Evolutionary conservation across 768 basidiomycete species (phyloP), one percentile per base, ranked within the genome.

Genomic region (Leccinum sublutescens): DNA sequence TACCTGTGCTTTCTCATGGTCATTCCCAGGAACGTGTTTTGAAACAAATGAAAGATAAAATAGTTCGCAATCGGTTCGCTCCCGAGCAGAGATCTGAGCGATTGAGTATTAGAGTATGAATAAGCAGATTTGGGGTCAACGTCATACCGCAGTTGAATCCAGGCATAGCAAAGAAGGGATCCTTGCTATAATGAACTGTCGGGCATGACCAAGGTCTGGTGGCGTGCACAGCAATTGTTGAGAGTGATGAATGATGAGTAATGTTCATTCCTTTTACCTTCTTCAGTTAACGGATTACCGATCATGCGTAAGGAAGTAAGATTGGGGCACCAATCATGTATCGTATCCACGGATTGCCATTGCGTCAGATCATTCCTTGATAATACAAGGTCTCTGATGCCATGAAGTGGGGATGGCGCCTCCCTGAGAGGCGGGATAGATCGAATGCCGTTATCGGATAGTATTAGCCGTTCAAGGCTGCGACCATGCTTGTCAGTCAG

Each of bases 61-160:
- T 25, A 92, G 69, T 72, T 96, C 93, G 52, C 85, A 84, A 66
- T 95, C 93, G n/a, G 74, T 76, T 43, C 93, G 81, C 70, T 94
- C 91, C 62, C 80, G 85, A 9, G 70, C 62, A 9, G 87, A 82
- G 49, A 95, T 83, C 91, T 94, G 63, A 61, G 55, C 10, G 17
- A 50, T 31, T 27, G 25, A 38, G 48, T 49, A 43, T 52, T 23
- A 67, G 38, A 69, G 65, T 43, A 40, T 53, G 34, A 48, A 52
- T 25, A 49, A 60, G 50, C 33, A 50, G 29, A 57, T 52, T 31
- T 60, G n/a, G 25, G 48, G 29, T 19, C 43, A 43, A 40, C 31
- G 58, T 58, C 86, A 65, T 71, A 89, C 89, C 64, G 66, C 63
- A 52, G 85, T 80, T 48, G 85, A 87, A 71, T 95, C 89, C 38